Evolutionary conservation across 768 basidiomycete species (phyloP).

Genomic region (Cyathus striatus): DNA sequence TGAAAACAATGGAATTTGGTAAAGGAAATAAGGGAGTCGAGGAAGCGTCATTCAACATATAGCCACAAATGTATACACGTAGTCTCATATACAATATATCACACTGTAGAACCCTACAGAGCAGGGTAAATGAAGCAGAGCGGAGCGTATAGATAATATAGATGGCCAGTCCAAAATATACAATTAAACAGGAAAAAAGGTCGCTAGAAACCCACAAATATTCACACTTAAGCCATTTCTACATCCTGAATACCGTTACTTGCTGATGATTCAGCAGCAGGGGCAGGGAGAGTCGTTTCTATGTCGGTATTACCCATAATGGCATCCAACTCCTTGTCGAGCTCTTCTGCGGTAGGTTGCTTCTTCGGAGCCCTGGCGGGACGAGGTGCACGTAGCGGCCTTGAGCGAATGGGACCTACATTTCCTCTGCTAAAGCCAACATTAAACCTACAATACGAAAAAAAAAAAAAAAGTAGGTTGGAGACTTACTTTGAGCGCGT

Average conservation of each 20-base stretch:
- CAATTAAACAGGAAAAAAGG: too few relatives aligned
- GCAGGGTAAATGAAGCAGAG: neutral
- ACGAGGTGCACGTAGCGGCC: conserved; percentile 25
- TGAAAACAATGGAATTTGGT: neutral
- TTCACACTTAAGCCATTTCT: conserved; percentile 49
- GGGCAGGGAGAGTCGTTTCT: conserved; percentile 8
- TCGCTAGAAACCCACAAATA: too few relatives aligned
- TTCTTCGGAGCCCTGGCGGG: conserved; percentile 29
- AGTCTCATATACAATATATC: too few relatives aligned
- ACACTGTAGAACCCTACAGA: too few relatives aligned
- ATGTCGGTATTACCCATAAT: conserved; percentile 64
- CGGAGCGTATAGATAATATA: too few relatives aligned
- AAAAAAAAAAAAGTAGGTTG: neutral
- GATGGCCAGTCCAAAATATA: too few relatives aligned
- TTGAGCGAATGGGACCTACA: conserved; percentile 45
- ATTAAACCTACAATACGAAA: neutral
- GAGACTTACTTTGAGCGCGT: conserved; percentile 27
- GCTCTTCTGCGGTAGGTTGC: conserved; percentile 62
- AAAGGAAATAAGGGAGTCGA: neutral
- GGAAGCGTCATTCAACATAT: neutral
- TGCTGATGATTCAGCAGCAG: conserved; percentile 8
- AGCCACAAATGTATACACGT: too few relatives aligned
- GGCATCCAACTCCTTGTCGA: conserved; percentile 85
- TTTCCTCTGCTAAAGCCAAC: conserved; percentile 28
- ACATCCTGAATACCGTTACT: conserved; percentile 30